Base-by-base conservation (phyloP, 129 eudicot genomes). In the Centaurea solstitialis region DNA sequence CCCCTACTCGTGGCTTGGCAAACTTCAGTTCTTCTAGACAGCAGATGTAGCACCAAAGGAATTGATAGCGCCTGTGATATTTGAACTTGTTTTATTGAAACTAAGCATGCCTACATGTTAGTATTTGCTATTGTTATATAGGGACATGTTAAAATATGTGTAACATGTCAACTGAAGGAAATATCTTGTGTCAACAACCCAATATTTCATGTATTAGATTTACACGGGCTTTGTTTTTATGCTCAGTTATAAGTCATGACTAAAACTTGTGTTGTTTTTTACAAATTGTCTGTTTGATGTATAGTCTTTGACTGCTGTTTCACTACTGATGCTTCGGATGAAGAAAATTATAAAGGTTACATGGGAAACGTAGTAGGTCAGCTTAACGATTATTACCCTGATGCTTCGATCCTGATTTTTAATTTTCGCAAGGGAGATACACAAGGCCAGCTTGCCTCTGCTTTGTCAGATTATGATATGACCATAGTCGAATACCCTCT, bases 281-380 rank as follows among this genome's bases (percentile, higher is more conserved):
- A 75, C 79, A 28, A 47, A 43, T 70, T 39, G 39, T 59, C 20
- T 79, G 47, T 79, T 70, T 79, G 47, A 68, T 78, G 76, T 83
- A 83, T 67, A 94, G 98, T 94, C 43, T 94, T 94, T 72, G 94
- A 94, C 79, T 90, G 91, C 89, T 94, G 98, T 89, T 94, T 94
- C 83, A 82, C 92, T 20, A 85, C 87, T 26, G 93, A 89, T 79
- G 88, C 85, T 37, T 45, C 85, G 89, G 96, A 90, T 40, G 87
- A 87, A 26, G 80, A 86, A 26, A 79, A 84, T 15, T 94, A 87
- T 50, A 89, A 83, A 83, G 77, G 57, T 61, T 90, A 94, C 62
- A 38, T 92, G 35, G 93, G 84, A 85, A 84, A 89, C 50, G 85
- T 90, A 43, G 77, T 89, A 59, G 79, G 82, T 70, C 88, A 94